These are phyloP conservation scores for Geosmithia morbida DNA, from an alignment of 2,329 filamentous ascomycete species.

Conservation along the genomic window DNA sequence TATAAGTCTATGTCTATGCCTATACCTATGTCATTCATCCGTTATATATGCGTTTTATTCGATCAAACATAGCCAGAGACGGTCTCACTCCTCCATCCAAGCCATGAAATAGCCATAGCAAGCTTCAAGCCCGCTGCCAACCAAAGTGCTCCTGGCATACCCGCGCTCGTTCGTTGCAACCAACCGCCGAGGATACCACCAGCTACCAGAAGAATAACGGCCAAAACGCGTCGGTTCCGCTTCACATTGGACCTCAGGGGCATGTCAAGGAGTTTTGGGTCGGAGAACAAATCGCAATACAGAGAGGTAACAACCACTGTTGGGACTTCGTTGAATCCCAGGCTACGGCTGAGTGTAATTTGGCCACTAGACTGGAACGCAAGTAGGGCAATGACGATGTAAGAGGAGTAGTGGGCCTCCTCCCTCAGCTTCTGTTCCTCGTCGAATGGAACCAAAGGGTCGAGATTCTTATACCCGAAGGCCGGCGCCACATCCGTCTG, in stretches of 20 bases:
- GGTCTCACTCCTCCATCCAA: constrained; percentile 13
- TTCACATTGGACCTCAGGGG: constrained; percentile 29
- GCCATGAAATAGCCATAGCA: constrained; percentile 19
- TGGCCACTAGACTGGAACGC: constrained; percentile 39
- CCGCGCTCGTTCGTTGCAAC: constrained; percentile 25
- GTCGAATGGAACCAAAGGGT: constrained; percentile 2
- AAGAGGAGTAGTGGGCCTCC: constrained; percentile 11
- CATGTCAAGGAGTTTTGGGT: constrained; percentile 17
- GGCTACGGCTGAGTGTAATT: constrained; percentile 31
- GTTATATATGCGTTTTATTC: background rate
- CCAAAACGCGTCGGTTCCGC: constrained; percentile 29
- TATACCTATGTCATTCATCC: background rate
- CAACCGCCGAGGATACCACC: constrained; percentile 34
- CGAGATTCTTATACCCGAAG: background rate
- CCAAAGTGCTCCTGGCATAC: constrained; percentile 26
- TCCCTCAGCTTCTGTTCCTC: background rate
- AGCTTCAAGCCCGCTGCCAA: constrained; percentile 28
- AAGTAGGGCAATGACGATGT: constrained; percentile 28
- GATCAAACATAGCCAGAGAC: background rate
- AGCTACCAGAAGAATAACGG: constrained; percentile 27
- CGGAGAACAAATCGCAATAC: constrained; percentile 37
- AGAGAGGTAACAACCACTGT: constrained; percentile 40
- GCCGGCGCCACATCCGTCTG: constrained; percentile 19
- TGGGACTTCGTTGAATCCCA: constrained; percentile 38
- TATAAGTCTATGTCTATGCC: background rate